phyloP scores from a whole-genome alignment of 805 yeast species.

The Sugiyamaella mastotermitis region DNA sequence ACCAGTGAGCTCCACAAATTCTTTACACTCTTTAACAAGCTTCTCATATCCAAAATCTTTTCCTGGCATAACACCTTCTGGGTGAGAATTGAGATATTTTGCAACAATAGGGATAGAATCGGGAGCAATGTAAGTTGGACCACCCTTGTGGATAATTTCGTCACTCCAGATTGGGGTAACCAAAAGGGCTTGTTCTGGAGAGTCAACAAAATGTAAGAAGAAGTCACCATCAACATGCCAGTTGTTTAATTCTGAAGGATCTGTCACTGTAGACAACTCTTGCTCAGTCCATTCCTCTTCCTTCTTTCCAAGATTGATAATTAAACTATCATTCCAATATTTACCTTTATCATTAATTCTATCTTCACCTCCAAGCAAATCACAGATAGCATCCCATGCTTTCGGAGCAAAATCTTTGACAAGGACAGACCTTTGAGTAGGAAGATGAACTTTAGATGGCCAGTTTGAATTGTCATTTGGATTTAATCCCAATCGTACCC shows the following conservation, averaged over 20 bases:
- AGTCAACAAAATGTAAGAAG: conserved; percentile 9
- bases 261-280: background rate
- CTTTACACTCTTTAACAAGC: conserved; percentile 5
- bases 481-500: conserved; percentile 11
- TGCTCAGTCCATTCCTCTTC: background rate
- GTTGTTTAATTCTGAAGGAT: conserved; percentile 7
- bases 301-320: conserved; percentile 12
- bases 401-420: conserved; percentile 11
- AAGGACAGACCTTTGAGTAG: conserved; percentile 5
- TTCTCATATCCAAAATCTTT: background rate
- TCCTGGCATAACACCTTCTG: conserved; percentile 9
- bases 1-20: conserved; percentile 10
- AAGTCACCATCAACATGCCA: conserved; percentile 14
- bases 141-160: conserved; percentile 7
- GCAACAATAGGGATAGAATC: conserved; percentile 12
- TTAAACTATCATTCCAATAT: conserved; percentile 10
- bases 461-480: conserved; percentile 12
- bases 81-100: conserved; percentile 7
- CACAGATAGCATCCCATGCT: conserved; percentile 12
- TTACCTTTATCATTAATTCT: conserved; percentile 2
- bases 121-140: conserved; percentile 12
- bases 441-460: conserved; percentile 10
- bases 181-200: conserved; percentile 10
- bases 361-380: conserved; percentile 10
- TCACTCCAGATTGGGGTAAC: conserved; percentile 12